These are phyloP conservation scores for Picocystis salinarum DNA, from an alignment of 139 green algal species.

Conservation along the genomic window DNA sequence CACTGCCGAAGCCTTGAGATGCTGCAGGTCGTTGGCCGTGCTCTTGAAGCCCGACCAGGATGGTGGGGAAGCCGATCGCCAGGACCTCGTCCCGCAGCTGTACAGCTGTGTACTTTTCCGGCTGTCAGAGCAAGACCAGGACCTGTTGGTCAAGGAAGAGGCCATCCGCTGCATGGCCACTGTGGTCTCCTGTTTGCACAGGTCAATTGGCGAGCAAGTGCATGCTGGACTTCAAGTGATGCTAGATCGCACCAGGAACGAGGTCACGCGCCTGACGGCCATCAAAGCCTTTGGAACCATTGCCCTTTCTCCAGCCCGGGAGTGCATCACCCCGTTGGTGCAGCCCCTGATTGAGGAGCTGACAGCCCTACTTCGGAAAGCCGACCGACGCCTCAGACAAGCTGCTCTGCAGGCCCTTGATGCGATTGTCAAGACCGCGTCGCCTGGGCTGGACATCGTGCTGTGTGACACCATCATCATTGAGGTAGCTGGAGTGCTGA, in stretches of 20 bases:
- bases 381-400: constrained; percentile 60
- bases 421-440: neutral
- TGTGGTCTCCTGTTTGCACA: constrained; percentile 35
- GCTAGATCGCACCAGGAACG: constrained; percentile 73
- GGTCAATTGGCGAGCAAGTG: constrained; percentile 38
- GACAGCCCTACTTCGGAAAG: constrained; percentile 75
- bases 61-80: constrained; percentile 29
- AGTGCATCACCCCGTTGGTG: constrained; percentile 20
- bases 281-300: constrained; percentile 58
- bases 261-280: constrained; percentile 68
- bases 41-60: constrained; percentile 32
- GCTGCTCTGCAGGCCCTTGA: constrained; percentile 39
- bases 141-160: constrained; percentile 69
- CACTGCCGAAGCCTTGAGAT: constrained; percentile 61
- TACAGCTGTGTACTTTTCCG: constrained; percentile 22
- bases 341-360: constrained; percentile 37
- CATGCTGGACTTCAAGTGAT: constrained; percentile 33
- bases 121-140: constrained; percentile 39
- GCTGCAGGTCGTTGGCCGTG: constrained; percentile 49
- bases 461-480: constrained; percentile 18
- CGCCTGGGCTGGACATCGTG: constrained; percentile 13
- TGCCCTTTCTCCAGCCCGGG: constrained; percentile 28
- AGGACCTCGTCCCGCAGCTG: constrained; percentile 16
- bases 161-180: constrained; percentile 51
- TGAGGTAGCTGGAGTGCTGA: constrained; percentile 28